These are phyloP conservation scores for Acacia concinna DNA, from an alignment of 331 rosid species.

Conservation along the genomic window DNA sequence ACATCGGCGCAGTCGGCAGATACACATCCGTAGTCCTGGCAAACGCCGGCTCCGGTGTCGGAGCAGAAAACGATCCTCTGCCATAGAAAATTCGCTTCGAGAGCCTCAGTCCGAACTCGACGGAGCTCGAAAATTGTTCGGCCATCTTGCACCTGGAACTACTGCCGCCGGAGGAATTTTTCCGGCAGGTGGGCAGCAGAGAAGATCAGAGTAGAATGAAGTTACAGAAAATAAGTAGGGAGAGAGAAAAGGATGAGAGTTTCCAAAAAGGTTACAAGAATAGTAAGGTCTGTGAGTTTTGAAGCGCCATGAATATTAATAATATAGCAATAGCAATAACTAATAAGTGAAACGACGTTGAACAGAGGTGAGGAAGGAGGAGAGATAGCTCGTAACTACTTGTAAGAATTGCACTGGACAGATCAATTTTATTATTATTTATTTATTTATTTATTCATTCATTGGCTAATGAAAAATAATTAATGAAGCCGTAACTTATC, in stretches of 20 bases:
- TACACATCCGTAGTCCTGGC: conserved; percentile 35
- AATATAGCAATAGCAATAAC: conserved; percentile 25
- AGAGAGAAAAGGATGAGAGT: not conserved
- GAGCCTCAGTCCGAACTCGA: conserved; percentile 68
- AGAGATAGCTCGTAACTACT: not conserved
- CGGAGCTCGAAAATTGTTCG: conserved; percentile 64
- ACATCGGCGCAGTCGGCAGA: conserved; percentile 76
- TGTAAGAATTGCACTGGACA: conserved; percentile 12
- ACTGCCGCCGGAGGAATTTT: conserved; percentile 2
- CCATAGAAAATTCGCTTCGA: conserved; percentile 71
- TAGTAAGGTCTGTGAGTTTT: not conserved
- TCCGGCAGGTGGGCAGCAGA: conserved; percentile 13
- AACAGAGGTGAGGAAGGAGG: not conserved
- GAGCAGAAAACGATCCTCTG: conserved; percentile 42
- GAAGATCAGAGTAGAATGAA: not conserved
- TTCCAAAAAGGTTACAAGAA: not conserved
- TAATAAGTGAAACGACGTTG: not conserved
- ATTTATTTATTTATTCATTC: not conserved
- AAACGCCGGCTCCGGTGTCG: conserved; percentile 32
- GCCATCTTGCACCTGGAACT: conserved; percentile 37
- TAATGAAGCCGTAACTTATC: not conserved
- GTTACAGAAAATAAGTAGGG: not conserved
- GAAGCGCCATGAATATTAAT: conserved; percentile 20
- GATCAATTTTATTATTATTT: not conserved
- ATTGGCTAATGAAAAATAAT: not conserved